These are phyloP conservation scores for Aspergillus hortae DNA, from an alignment of 2,329 filamentous ascomycete genomes.

Conservation along the genomic window DNA sequence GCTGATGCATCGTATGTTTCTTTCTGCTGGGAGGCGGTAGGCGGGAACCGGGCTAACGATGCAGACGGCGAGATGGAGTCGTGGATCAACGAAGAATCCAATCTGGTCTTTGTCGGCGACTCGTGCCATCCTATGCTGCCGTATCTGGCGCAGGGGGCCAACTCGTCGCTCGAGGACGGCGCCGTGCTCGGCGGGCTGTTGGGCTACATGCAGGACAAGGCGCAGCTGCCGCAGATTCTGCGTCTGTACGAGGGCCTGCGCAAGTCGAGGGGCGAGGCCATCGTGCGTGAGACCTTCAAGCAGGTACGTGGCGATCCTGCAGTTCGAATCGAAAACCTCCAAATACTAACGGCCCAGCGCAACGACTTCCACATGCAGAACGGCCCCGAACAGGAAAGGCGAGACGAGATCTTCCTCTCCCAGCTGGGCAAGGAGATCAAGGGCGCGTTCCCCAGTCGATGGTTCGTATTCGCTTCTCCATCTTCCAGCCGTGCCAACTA, in stretches of 20 bases:
- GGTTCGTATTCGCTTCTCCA: conserved; percentile 31
- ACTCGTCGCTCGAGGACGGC: conserved; percentile 65
- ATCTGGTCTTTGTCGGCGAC: conserved; percentile 55
- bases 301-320: conserved; percentile 19
- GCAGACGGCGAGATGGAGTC: conserved; percentile 48
- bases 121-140: conserved; percentile 64
- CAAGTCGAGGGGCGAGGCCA: conserved; percentile 50
- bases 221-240: conserved; percentile 43
- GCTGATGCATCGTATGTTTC: conserved; percentile 48
- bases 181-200: conserved; percentile 61
- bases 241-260: conserved; percentile 44
- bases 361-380: conserved; percentile 52
- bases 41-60: background rate
- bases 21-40: background rate
- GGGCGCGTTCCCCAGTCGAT: conserved; percentile 59
- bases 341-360: conserved; percentile 33
- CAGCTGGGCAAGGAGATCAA: conserved; percentile 52
- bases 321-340: background rate
- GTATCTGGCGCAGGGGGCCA: conserved; percentile 63
- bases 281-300: conserved; percentile 62
- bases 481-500: background rate
- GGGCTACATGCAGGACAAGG: conserved; percentile 45
- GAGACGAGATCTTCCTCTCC: conserved; percentile 57
- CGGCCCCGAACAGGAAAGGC: conserved; percentile 55
- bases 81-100: conserved; percentile 54